Evolutionary conservation across 2,329 filamentous ascomycete species (phyloP), one percentile per base, ranked within the genome.

Genomic region (Calonectria pseudoturangicola): DNA sequence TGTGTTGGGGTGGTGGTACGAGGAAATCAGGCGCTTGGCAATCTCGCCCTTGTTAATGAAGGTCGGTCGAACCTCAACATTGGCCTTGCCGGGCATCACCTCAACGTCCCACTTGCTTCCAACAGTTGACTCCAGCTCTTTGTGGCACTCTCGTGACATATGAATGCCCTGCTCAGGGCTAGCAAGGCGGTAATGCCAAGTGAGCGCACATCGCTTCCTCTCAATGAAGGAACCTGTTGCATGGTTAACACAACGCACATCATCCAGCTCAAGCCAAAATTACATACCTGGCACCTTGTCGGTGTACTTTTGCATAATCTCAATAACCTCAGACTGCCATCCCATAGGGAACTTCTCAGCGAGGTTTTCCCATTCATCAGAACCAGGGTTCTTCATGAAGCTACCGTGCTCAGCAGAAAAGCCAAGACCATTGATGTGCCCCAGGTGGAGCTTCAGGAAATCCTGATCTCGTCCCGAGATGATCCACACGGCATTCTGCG

Each of bases 1-100:
- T 2, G 85, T 86, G 8, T 87, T 85, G 4, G 81, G 86, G 70
- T 85, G 85, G 78, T 88, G 92, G 83, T 97, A 97, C 60, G 92
- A 92, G 27, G 91, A 87, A 45, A 98, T 92, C 21, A 99, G 89
- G 7, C 93, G 92, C 86, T 95, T 96, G 18, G 93, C 94, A 76
- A 98, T 98, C 84, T 97, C 95, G 36, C 97, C 97, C 88, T 99
- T 99, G 89, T 98, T 98, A 86, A 99, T 95, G 81, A 98, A 98
- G 0, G 93, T 96, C 33, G 96, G 96, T n/a, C 97, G 93, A 39
- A 98, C 96, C 85, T 99, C 97, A 30, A 99, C 89, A 82, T 98
- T 98, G 74, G 96, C 96, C 86, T 98, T 99, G 79, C 97, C 97
- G 0, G 92, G 91, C 95, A 98, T 98, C 72, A 99, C 95, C 80